phyloP scores from a whole-genome alignment of 2,329 filamentous ascomycete species.

The Purpureocillium lavendulum region DNA sequence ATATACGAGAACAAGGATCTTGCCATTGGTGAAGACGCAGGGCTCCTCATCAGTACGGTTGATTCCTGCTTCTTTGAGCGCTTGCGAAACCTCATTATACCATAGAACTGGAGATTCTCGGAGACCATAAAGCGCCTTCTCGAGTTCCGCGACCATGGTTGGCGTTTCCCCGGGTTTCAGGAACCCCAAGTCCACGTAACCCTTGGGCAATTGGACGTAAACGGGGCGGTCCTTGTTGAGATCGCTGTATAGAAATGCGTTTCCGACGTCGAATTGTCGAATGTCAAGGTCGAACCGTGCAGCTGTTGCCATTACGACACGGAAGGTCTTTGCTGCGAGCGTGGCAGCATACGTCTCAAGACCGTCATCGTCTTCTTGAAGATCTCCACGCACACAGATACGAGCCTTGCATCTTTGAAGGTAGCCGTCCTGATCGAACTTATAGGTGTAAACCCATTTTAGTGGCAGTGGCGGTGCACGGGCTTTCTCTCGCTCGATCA shows the following conservation, averaged over 20 bases:
- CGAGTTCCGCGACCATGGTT: background rate
- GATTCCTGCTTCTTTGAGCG: background rate
- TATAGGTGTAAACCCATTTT: slow-evolving; percentile 5
- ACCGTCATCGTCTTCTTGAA: background rate
- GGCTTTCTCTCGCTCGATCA: background rate
- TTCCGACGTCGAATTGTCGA: background rate
- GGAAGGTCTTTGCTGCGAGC: no score
- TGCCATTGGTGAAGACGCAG: background rate
- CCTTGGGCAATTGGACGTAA: background rate
- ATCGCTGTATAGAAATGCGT: background rate
- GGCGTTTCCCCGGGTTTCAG: background rate
- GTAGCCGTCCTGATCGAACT: slow-evolving; percentile 1
- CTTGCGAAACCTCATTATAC: background rate
- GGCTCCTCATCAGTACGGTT: background rate
- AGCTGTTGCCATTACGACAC: no score
- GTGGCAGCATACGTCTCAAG: no score
- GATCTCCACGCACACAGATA: slow-evolving; percentile 2
- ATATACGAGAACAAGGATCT: background rate
- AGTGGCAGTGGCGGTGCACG: background rate
- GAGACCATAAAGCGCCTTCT: background rate
- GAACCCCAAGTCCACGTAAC: no score
- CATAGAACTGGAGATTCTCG: background rate
- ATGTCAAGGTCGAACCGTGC: no score
- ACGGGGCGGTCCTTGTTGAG: background rate
- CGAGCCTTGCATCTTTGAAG: slow-evolving; percentile 1